These are phyloP conservation scores for Verticillium zaregamsianum DNA, from an alignment of 2,329 filamentous ascomycete species.

Conservation along the genomic window DNA sequence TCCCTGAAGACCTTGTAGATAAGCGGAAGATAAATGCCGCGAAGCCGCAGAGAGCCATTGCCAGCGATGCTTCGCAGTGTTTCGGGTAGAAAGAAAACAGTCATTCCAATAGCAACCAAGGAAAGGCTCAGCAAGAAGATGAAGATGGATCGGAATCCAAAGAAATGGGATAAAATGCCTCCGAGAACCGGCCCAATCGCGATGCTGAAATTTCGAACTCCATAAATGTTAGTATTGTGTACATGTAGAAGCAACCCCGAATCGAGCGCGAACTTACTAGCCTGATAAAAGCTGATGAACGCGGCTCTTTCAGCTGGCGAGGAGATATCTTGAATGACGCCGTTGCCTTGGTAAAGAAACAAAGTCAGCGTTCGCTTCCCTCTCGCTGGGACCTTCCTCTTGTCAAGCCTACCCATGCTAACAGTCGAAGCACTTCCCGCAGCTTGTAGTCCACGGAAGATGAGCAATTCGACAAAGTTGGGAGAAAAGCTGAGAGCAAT, in stretches of 20 bases:
- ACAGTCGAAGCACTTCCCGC: conserved; percentile 43
- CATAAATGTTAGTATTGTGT: too few species aligned
- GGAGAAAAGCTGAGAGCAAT: conserved; percentile 37
- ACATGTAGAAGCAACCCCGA: too few species aligned
- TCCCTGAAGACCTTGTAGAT: not conserved
- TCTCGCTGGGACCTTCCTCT: not conserved
- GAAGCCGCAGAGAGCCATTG: conserved; percentile 17
- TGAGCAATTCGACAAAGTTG: conserved; percentile 36
- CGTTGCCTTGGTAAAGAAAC: too few species aligned
- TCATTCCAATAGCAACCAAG: conserved; percentile 10
- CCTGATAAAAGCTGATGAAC: conserved; percentile 22
- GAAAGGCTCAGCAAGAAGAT: too few species aligned
- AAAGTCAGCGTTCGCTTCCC: too few species aligned
- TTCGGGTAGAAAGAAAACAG: conserved; percentile 21
- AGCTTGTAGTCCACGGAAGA: conserved; percentile 42
- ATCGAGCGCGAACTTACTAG: too few species aligned
- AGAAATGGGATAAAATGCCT: conserved; percentile 19
- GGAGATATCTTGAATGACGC: conserved; percentile 26
- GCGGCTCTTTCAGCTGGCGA: conserved; percentile 21
- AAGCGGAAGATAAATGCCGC: conserved; percentile 21
- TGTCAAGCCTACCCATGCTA: conserved; percentile 32
- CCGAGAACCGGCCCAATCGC: conserved; percentile 28
- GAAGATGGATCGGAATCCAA: too few species aligned
- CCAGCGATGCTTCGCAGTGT: conserved; percentile 22
- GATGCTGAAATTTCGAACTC: conserved; percentile 21